A percentile compares a stretch with the other conserved stretches of the same genome.
phyloP scores from a whole-genome alignment of 352 stramenopile genomes.

The Globisporangium sylvaticum region DNA sequence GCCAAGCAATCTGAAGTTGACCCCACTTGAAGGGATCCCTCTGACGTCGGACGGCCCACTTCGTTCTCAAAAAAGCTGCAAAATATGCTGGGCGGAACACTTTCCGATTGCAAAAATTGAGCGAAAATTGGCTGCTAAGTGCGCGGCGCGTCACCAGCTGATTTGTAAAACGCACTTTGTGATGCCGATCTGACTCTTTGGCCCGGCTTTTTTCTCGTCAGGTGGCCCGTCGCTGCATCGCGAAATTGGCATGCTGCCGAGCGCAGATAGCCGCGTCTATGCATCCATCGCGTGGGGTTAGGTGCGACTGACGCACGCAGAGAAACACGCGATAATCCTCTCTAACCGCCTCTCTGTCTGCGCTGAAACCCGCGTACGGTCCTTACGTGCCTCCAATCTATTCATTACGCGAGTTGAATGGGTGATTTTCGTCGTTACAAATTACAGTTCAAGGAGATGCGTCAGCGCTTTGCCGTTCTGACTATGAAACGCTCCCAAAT shows the following conservation, averaged over 20 bases:
- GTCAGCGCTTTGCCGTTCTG: not conserved
- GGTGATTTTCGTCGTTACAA: not conserved
- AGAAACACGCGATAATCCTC: not conserved
- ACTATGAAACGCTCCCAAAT: not conserved
- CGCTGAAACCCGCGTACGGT: not conserved
- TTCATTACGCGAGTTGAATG: not conserved
- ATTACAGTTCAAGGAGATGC: not conserved
- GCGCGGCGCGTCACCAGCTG: not conserved
- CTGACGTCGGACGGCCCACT: not conserved
- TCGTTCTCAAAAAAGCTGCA: not conserved
- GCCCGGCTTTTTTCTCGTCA: not conserved
- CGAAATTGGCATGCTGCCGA: not conserved
- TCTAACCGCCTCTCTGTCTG: not conserved
- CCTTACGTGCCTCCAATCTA: not conserved
- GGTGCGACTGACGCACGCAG: not conserved
- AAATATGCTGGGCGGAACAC: not conserved
- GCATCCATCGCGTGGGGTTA: not conserved
- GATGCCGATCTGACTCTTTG: not conserved
- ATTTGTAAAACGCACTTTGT: not conserved
- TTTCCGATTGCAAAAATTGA: not conserved
- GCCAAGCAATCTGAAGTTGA: slow-evolving; percentile 13
- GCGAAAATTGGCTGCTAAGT: not conserved
- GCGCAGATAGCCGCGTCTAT: not conserved
- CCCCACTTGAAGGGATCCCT: not conserved
- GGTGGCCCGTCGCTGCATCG: slow-evolving; percentile 2